phyloP scores from a whole-genome alignment of 2,329 filamentous ascomycete species.

The Chaetomiaceae sp. region DNA sequence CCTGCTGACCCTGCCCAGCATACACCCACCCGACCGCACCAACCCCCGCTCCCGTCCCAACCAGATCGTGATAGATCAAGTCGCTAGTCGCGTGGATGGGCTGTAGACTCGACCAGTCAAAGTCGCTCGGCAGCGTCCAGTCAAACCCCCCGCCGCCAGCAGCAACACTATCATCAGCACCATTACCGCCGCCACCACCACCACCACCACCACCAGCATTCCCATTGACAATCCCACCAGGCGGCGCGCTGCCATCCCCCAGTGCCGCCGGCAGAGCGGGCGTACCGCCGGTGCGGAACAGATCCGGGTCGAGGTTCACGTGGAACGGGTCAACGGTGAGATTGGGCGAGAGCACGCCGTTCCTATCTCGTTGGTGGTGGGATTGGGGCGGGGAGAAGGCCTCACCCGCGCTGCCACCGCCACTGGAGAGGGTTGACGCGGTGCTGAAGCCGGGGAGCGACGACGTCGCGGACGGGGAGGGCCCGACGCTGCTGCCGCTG shows the following conservation, averaged over 20 bases:
- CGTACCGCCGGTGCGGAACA: background rate
- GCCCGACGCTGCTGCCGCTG: background rate
- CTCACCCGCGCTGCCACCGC: too few species aligned
- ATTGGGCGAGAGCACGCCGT: background rate
- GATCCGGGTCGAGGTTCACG: conserved; percentile 2
- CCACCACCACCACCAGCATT: too few species aligned
- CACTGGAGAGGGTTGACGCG: too few species aligned
- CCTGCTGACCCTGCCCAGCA: background rate
- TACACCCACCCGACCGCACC: too few species aligned
- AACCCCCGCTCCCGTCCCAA: background rate
- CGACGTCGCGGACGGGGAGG: too few species aligned
- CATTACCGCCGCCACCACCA: background rate
- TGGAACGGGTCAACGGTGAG: background rate
- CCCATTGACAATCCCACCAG: too few species aligned
- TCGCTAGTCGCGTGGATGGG: conserved; percentile 53
- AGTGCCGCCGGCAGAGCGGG: too few species aligned
- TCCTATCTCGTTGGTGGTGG: background rate
- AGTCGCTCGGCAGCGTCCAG: conserved; percentile 39
- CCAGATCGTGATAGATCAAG: conserved; percentile 51
- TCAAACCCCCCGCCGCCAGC: conserved; percentile 19
- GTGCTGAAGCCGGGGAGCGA: too few species aligned
- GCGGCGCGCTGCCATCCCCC: too few species aligned
- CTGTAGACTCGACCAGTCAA: conserved; percentile 46
- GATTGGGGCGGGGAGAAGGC: too few species aligned
- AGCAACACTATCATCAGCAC: background rate